These are phyloP conservation scores for Mycena rebaudengoi DNA, from an alignment of 768 basidiomycete genomes.

Conservation along the genomic window DNA sequence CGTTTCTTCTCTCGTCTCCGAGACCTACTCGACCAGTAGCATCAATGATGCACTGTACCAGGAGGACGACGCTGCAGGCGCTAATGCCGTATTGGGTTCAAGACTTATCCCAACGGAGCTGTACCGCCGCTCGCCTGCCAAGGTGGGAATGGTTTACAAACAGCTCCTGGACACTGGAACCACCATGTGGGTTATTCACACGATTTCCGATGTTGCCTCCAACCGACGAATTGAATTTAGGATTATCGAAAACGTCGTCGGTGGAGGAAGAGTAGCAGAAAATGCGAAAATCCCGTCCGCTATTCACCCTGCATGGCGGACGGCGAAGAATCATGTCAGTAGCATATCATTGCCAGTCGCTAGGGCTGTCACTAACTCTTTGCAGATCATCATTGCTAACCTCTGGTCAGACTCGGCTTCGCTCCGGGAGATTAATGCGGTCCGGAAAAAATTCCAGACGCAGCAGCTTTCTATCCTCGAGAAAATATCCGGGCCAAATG, in stretches of 20 bases:
- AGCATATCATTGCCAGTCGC: too few relatives aligned
- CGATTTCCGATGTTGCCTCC: neutral
- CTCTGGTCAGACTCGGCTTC: constrained; percentile 22
- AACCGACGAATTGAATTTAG: neutral
- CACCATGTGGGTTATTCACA: neutral
- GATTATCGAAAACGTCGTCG: constrained; percentile 27
- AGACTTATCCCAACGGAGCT: constrained; percentile 22
- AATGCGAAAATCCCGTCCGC: constrained; percentile 42
- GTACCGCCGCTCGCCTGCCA: constrained; percentile 19
- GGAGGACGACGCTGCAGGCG: constrained; percentile 22
- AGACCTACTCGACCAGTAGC: neutral
- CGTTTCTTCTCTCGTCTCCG: constrained; percentile 4
- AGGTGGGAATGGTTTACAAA: constrained; percentile 30
- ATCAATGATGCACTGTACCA: constrained; percentile 24
- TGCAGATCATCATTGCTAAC: constrained; percentile 28
- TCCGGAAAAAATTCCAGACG: constrained; percentile 7
- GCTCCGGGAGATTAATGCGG: neutral
- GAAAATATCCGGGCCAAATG: constrained; percentile 33
- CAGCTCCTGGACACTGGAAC: constrained; percentile 27
- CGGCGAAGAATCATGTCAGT: constrained; percentile 46
- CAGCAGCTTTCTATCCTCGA: constrained; percentile 36
- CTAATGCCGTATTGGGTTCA: constrained; percentile 23
- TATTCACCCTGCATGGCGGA: constrained; percentile 42
- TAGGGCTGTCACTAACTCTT: too few relatives aligned
- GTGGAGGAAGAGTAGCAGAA: constrained; percentile 39